Conservation (phyloP, 2,329 filamentous ascomycete species). For the Plectosphaerella plurivora region DNA sequence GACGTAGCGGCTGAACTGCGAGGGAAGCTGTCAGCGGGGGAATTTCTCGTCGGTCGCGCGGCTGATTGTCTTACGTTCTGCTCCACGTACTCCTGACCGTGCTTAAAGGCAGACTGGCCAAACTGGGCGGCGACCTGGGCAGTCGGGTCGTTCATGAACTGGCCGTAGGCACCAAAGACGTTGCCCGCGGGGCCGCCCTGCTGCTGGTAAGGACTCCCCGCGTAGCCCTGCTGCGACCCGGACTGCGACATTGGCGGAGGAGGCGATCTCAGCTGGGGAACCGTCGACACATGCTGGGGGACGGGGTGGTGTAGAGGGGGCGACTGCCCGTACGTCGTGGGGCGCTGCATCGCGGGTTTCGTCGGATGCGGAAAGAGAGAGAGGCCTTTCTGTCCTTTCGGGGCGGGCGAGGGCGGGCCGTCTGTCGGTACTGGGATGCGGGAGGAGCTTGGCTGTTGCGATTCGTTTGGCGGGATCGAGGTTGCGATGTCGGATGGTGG, state of each 20-base stretch:
- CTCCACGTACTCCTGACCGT: slow-evolving; percentile 91
- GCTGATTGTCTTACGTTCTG: slow-evolving; percentile 66
- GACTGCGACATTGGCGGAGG: slow-evolving; percentile 72
- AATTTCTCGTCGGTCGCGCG: slow-evolving; percentile 7
- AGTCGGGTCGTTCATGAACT: slow-evolving; percentile 93
- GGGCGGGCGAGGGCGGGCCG: background rate
- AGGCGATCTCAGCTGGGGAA: slow-evolving; percentile 93
- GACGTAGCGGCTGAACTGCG: slow-evolving; percentile 65
- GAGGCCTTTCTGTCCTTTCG: slow-evolving; percentile 5
- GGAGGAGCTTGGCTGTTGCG: background rate
- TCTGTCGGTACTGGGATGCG: too few relatives aligned
- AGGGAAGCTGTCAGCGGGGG: background rate
- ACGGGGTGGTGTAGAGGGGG: slow-evolving; percentile 95
- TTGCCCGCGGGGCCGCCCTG: slow-evolving; percentile 49
- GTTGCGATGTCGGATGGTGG: background rate
- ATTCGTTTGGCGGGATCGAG: background rate
- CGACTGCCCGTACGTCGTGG: slow-evolving; percentile 75
- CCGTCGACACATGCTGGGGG: slow-evolving; percentile 96
- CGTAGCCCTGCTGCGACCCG: slow-evolving; percentile 52
- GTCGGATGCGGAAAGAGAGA: background rate
- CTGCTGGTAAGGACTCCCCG: slow-evolving; percentile 70
- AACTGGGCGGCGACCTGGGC: slow-evolving; percentile 94
- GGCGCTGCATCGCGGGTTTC: slow-evolving; percentile 69
- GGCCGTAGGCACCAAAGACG: slow-evolving; percentile 70
- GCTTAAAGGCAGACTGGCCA: slow-evolving; percentile 84